Evolutionary conservation across 192 early-diverging fungal genomes (phyloP).

Genomic region (Backusella sp.): DNA sequence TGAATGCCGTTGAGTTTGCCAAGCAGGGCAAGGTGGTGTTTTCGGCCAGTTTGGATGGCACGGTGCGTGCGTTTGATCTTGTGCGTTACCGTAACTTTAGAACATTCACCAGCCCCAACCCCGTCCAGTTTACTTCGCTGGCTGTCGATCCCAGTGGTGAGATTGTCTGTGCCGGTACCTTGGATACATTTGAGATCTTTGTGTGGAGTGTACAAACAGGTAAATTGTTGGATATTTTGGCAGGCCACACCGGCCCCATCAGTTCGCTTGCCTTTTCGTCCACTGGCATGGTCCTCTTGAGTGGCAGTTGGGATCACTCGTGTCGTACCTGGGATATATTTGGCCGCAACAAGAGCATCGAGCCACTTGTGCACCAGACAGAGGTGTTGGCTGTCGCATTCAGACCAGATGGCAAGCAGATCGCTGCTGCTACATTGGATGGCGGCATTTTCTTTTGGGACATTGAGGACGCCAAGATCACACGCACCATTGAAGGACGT

Average conservation of each 20-base stretch:
- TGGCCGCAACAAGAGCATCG: conserved; percentile 75
- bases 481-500: conserved; percentile 83
- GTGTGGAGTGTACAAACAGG: conserved; percentile 99
- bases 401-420: conserved; percentile 87
- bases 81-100: conserved; percentile 98
- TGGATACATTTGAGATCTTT: conserved; percentile 96
- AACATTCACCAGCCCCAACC: conserved; percentile 93
- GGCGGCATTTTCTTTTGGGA: conserved; percentile 96
- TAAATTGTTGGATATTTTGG: conserved; percentile 91
- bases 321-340: conserved; percentile 94
- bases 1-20: conserved; percentile 86
- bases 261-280: conserved; percentile 84
- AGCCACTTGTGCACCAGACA: conserved; percentile 72
- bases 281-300: conserved; percentile 74
- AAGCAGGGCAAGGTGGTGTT: conserved; percentile 92
- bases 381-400: conserved; percentile 90
- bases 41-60: conserved; percentile 95
- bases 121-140: conserved; percentile 91
- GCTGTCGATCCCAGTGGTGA: conserved; percentile 97
- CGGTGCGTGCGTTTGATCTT: conserved; percentile 97
- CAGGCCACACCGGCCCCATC: conserved; percentile 93
- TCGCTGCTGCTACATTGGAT: conserved; percentile 86
- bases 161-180: conserved; percentile 91
- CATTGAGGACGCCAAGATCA: conserved; percentile 67
- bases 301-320: conserved; percentile 91